phyloP scores from a whole-genome alignment of 1,139 yeast species.

The Saccharomyces hybrid region DNA sequence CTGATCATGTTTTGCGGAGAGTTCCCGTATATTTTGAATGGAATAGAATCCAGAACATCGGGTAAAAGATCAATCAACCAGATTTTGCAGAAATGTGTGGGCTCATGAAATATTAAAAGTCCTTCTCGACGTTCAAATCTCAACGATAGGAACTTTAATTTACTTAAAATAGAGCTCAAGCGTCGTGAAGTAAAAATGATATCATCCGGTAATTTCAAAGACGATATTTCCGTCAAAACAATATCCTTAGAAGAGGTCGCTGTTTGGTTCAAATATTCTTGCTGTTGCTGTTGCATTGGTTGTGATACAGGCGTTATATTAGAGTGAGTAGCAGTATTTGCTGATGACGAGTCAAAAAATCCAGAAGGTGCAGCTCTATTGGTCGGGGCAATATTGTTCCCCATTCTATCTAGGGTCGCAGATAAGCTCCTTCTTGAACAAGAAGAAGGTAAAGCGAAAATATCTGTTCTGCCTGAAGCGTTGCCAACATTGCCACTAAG shows the following conservation, averaged over 20 bases:
- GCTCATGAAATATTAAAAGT: constrained; percentile 39
- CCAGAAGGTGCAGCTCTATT: constrained; percentile 9
- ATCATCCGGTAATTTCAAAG: constrained; percentile 32
- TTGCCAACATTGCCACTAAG: neutral
- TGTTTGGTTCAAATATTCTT: constrained; percentile 12
- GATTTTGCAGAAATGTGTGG: constrained; percentile 38
- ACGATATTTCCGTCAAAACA: constrained; percentile 54
- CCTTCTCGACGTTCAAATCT: constrained; percentile 52
- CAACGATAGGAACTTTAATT: constrained; percentile 41
- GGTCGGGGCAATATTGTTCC: constrained; percentile 6
- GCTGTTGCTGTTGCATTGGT: constrained; percentile 3
- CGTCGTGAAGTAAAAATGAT: neutral
- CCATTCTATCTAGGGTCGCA: constrained; percentile 27
- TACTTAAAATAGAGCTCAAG: constrained; percentile 27
- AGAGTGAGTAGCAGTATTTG: constrained; percentile 3
- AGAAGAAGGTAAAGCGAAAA: neutral
- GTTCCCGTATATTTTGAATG: constrained; percentile 26
- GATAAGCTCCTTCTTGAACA: constrained; percentile 11
- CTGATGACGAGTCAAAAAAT: constrained; percentile 12
- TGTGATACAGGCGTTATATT: constrained; percentile 1
- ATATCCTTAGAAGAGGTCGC: constrained; percentile 45
- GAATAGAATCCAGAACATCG: constrained; percentile 22
- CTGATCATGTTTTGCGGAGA: constrained; percentile 21
- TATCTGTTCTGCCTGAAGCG: neutral
- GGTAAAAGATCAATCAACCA: constrained; percentile 40